Base-by-base conservation (phyloP, 148 eudicot genomes). In the Dysphania ambrosioides region DNA sequence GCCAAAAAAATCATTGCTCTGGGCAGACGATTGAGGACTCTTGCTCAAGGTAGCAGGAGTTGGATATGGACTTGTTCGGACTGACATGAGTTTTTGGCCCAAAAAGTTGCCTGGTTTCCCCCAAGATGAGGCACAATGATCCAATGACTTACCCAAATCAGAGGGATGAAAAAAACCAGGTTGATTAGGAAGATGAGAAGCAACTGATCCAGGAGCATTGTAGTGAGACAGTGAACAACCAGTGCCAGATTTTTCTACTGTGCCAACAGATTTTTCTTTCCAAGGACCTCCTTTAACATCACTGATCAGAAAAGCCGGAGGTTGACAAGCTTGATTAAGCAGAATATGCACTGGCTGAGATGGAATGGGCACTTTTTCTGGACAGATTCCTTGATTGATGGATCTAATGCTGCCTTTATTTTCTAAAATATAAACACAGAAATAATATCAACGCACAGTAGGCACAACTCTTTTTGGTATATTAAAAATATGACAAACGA, bases 121-220 rank as follows among this genome's bases (percentile, higher is more conserved):
- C 87, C 85, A 81, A 42, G 87, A 73, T 69, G 83, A 70, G 74
- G 75, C 63, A 13, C 85, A 70, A 32, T 81, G 88, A 47, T 89
- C 82, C 89, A 86, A 87, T 44, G 86, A 65, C 76, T 79, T 79
- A 66, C 79, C 67, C 42, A 80, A 69, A 77, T 81, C 80, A 32
- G 90, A 71, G 67, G 88, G 83, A 72, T 79, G 85, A 42, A 70
- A 66, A 51, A 76, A 76, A 15, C 80, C 80, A 31, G 77, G 72
- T 26, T 83, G 79, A 78, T 55, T 75, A 15, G 85, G 79, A 64
- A 71, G 23, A 64, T 78, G 81, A 78, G 92, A 79, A 68, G 80
- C 41, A 66, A 53, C 60, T 31, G 81, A 64, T 55, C 78, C 86
- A 36, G 79, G 41, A 53, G 49, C 72, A 79, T 69, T 81, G 73